Base-by-base conservation (phyloP, 345 rosid genomes). In the Brassica carinata region DNA sequence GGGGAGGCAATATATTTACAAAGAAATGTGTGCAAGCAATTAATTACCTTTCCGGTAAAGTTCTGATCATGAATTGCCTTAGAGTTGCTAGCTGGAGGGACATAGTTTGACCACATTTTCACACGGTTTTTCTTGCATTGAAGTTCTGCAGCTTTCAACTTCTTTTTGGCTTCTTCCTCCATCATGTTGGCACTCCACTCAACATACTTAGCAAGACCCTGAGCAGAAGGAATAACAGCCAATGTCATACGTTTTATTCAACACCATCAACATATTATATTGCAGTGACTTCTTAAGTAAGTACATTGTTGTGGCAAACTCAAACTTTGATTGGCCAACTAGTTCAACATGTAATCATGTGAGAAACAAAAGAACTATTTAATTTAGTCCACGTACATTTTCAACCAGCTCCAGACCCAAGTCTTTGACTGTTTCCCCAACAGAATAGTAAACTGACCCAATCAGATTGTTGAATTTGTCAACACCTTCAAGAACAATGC, bases 111-210 rank as follows among this genome's bases (percentile, higher is more conserved):
- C 97, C 98, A 94, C 68, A 91, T 86, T 84, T 85, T 94, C 81
- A 92, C 80, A 18, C 93, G 86, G 62, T 45, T 84, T 83, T 91
- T 94, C 86, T 94, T 96, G 74, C 97, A 95, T 73, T 94, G 88
- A 82, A 94, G 98, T 64, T 96, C 99, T 18, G 94, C 93, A 80
- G 87, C 74, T 88, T 92, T 94, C 72, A 96, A 74, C 78, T 72
- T 82, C 67, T 87, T 88, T 78, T 87, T 94, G 69, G 95, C 91
- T 75, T 92, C 97, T 62, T 94, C 97, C 87, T 96, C 98, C 97
- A 96, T 89, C 97, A 90, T 87, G 83, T 89, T 94, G 31, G 97
- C 99, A 83, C 98, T 94, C 99, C 99, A 96, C 69, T 94, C 99
- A 75, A 96, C 93, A 85, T 84, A 96, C 85, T 91, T 92, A 77